Evolutionary conservation across 257 asterid species (phyloP).

Genomic region (Solanum bulbocastanum): DNA sequence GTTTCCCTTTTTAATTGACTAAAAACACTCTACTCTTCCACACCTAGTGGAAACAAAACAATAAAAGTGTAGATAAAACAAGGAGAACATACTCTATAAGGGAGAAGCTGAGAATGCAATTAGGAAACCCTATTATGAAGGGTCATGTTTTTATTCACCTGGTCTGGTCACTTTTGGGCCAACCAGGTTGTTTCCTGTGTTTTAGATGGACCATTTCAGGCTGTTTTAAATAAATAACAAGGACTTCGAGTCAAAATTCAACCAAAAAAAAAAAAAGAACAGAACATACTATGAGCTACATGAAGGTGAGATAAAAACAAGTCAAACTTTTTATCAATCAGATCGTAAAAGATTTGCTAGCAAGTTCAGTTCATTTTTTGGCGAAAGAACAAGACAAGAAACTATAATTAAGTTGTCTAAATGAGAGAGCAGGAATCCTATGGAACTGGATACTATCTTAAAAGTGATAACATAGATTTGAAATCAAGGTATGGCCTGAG

Average conservation of each 20-base stretch:
- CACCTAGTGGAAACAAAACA: neutral
- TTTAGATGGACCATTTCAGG: too few relatives aligned
- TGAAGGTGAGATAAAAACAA: neutral
- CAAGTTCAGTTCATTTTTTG: neutral
- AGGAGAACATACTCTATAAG: neutral
- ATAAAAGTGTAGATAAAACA: neutral
- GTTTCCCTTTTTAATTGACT: neutral
- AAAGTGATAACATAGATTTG: neutral
- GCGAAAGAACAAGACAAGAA: neutral
- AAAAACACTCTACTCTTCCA: neutral
- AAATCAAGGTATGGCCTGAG: neutral
- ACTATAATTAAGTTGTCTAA: neutral
- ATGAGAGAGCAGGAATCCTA: neutral
- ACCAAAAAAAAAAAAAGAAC: too few relatives aligned
- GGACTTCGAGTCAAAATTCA: too few relatives aligned
- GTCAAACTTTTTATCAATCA: neutral
- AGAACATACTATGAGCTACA: neutral
- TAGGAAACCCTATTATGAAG: too few relatives aligned
- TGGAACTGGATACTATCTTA: neutral
- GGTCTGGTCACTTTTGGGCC: too few relatives aligned
- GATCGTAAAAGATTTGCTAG: neutral
- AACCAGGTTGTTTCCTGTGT: too few relatives aligned
- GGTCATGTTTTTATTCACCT: too few relatives aligned
- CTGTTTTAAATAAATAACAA: too few relatives aligned
- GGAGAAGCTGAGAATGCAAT: too few relatives aligned